A percentile compares a stretch with the other conserved stretches of the same genome.
phyloP scores from a whole-genome alignment of 306 rosid species.

The Cucumis hystrix region DNA sequence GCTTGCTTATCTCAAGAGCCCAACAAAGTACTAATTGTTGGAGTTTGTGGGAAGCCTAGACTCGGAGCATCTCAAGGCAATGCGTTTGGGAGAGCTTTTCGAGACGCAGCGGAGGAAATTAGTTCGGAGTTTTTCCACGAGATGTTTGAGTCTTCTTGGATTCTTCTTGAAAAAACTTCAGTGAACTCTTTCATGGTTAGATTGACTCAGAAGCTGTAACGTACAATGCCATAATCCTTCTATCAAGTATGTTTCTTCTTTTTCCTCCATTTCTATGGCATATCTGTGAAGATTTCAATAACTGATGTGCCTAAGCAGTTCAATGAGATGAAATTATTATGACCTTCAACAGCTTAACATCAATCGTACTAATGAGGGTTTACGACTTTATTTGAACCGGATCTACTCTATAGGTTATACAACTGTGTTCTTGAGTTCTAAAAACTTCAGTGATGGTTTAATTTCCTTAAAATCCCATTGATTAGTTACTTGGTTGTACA shows the following conservation, averaged over 20 bases:
- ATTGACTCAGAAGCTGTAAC: slow-evolving; percentile 76
- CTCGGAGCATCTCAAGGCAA: slow-evolving; percentile 83
- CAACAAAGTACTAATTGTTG: slow-evolving; percentile 59
- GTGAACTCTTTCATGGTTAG: slow-evolving; percentile 83
- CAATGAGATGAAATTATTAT: background rate
- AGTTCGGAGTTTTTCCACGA: slow-evolving; percentile 74
- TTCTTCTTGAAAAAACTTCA: slow-evolving; percentile 48
- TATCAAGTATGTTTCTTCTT: background rate
- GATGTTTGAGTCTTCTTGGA: slow-evolving; percentile 93
- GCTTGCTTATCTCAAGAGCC: slow-evolving; percentile 87
- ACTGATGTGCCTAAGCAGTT: background rate
- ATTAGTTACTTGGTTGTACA: background rate
- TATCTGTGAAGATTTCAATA: background rate
- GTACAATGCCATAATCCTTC: slow-evolving; percentile 3
- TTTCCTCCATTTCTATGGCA: background rate
- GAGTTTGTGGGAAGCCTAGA: slow-evolving; percentile 93
- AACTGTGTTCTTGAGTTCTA: too few relatives aligned
- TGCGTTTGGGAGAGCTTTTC: slow-evolving; percentile 73
- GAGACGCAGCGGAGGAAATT: slow-evolving; percentile 69
- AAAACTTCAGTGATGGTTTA: background rate
- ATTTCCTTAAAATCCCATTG: background rate
- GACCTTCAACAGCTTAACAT: background rate
- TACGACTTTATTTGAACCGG: too few relatives aligned
- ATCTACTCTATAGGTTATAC: too few relatives aligned
- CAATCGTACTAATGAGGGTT: background rate